Percentiles rank a stretch among this genome's conserved stretches.
Evolutionary conservation across 2,329 filamentous ascomycete genomes (phyloP).

Genomic region (Colletotrichum navitas): DNA sequence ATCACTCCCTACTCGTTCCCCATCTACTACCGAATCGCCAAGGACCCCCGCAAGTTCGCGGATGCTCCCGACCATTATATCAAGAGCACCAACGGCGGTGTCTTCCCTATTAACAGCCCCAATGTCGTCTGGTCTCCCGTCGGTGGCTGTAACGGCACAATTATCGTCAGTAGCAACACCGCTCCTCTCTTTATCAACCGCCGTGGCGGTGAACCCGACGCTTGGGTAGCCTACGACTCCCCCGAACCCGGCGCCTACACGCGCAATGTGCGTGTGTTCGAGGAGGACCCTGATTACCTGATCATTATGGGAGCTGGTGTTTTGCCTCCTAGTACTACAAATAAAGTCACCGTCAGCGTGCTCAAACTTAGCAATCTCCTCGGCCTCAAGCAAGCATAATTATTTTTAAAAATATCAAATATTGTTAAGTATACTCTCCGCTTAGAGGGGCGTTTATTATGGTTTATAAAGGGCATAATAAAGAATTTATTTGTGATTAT

Average conservation of each 20-base stretch:
- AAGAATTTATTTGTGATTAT: too few relatives aligned
- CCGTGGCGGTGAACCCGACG: constrained; percentile 52
- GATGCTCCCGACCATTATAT: constrained; percentile 50
- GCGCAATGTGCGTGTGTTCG: constrained; percentile 52
- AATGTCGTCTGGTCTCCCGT: constrained; percentile 59
- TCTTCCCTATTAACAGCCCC: constrained; percentile 55
- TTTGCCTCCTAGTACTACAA: constrained; percentile 61
- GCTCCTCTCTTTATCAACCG: constrained; percentile 58
- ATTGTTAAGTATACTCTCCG: neutral
- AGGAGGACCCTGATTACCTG: constrained; percentile 50
- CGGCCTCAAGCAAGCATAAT: constrained; percentile 34
- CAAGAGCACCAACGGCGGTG: constrained; percentile 49
- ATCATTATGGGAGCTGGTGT: constrained; percentile 61
- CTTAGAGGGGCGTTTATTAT: too few relatives aligned
- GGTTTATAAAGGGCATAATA: too few relatives aligned
- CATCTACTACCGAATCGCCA: constrained; percentile 60
- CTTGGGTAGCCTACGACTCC: constrained; percentile 54
- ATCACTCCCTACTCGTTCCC: constrained; percentile 54
- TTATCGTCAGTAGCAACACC: constrained; percentile 56
- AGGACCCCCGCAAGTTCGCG: constrained; percentile 54
- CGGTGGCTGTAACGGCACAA: constrained; percentile 60
- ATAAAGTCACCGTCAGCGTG: constrained; percentile 56
- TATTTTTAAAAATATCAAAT: neutral
- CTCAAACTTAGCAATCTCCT: constrained; percentile 47
- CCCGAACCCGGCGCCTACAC: constrained; percentile 55